phyloP scores from a whole-genome alignment of 495 filamentous ascomycete species.

The Beverwykella pulmonaria region DNA sequence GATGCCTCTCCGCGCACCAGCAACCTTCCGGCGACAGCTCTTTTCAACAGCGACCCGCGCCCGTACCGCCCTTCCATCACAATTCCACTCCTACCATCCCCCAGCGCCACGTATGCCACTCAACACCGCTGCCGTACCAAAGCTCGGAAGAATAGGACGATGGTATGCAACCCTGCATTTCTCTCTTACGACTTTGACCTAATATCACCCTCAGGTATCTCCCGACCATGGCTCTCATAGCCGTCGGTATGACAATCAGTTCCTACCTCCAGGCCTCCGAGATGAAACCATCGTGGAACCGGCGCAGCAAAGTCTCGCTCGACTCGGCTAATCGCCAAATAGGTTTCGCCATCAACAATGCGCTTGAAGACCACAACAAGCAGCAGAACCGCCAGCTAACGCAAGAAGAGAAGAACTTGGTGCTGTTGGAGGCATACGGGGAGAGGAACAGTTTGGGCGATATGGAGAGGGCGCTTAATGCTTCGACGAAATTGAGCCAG shows the following conservation, averaged over 20 bases:
- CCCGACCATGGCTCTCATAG: conserved; percentile 22
- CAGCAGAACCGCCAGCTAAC: neutral
- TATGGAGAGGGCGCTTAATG: conserved; percentile 4
- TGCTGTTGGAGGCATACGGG: conserved; percentile 11
- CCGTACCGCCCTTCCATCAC: conserved; percentile 1
- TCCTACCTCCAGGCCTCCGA: neutral
- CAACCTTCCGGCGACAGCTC: neutral
- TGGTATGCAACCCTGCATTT: conserved; percentile 3
- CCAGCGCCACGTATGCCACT: neutral
- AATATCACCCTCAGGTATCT: conserved; percentile 13
- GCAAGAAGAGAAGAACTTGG: conserved; percentile 4
- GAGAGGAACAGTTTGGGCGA: conserved; percentile 2
- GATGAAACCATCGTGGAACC: neutral
- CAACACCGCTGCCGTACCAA: neutral
- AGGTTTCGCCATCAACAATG: conserved; percentile 13
- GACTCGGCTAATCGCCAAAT: conserved; percentile 13
- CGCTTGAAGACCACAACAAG: conserved; percentile 13
- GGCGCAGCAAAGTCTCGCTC: neutral
- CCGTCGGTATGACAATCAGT: conserved; percentile 7
- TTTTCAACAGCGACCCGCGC: conserved; percentile 13
- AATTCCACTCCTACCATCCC: conserved; percentile 8
- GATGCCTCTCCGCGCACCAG: conserved; percentile 8
- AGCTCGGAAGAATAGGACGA: conserved; percentile 16
- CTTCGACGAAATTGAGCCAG: neutral
- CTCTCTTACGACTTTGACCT: neutral